Evolutionary conservation across 305 asterid genomes (phyloP).

Genomic region (Fraxinus xanthoxyloides): DNA sequence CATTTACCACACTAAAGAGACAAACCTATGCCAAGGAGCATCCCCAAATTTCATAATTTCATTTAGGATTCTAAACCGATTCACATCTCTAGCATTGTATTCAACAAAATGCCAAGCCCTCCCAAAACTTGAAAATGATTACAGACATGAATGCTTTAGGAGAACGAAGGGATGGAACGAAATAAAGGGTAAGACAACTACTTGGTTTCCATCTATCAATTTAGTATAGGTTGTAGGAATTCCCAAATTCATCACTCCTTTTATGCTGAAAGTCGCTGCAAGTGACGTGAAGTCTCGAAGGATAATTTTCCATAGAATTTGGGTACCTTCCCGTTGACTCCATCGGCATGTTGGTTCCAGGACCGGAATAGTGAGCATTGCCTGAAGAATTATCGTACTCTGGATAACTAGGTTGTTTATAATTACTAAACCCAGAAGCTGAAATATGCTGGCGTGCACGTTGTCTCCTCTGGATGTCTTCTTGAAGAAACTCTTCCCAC

Average conservation of each 20-base stretch:
- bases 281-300: slow-evolving; percentile 59
- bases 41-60: slow-evolving; percentile 17
- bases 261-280: slow-evolving; percentile 66
- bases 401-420: slow-evolving; percentile 46
- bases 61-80: slow-evolving; percentile 13
- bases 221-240: slow-evolving; percentile 65
- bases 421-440: slow-evolving; percentile 53
- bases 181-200: slow-evolving; percentile 44
- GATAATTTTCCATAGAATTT: slow-evolving; percentile 53
- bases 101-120: slow-evolving; percentile 13
- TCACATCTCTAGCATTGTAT: slow-evolving; percentile 19
- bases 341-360: slow-evolving; percentile 50
- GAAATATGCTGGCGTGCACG: slow-evolving; percentile 45
- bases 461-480: slow-evolving; percentile 59
- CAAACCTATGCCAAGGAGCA: slow-evolving; percentile 14
- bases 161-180: background rate
- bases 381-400: slow-evolving; percentile 52
- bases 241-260: slow-evolving; percentile 69
- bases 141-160: background rate
- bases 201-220: slow-evolving; percentile 35
- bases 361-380: slow-evolving; percentile 36
- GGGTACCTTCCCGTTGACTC: slow-evolving; percentile 68
- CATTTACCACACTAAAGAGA: slow-evolving; percentile 24
- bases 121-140: slow-evolving; percentile 10
- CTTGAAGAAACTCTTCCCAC: slow-evolving; percentile 85